Evolutionary conservation across 441 rosid species (phyloP), one percentile per base, ranked within the genome.

Genomic region (Populus hybrid): DNA sequence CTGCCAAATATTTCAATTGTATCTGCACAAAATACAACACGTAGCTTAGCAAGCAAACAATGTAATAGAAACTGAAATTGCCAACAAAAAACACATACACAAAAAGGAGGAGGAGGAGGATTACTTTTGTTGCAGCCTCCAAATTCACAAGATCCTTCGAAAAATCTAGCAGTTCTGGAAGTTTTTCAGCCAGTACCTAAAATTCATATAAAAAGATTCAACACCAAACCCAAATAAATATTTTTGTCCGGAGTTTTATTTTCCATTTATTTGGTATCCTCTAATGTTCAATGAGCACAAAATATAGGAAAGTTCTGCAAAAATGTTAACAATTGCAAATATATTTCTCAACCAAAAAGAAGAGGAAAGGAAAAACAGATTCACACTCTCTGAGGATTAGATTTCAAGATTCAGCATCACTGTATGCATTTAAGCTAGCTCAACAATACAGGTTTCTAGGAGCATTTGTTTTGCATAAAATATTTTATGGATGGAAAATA

Each of bases 1-100:
- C 98, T 1, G 97, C 98, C 86, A 95, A 83, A 84, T 76, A 88
- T 88, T 95, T 95, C 84, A 95, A 81, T 89, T 93, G 99, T 82
- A 95, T 84, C 99, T 95, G 88, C 32, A 42, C 65, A 38, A 73
- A 30, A 30, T 30, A 30, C 32, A 78, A 57, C 24, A 75, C 36
- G 61, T 66, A 38, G 74, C 23, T 70, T 8, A 74, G 18, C 0
- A 75, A 12, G 10, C 35, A 34, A 69, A 30, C 34, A 67, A 5
- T 2, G 9, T 8, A 14, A 61, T 9, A 11, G 32, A 11, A 23
- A 0, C 11, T 10, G 57, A 36, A 14, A 26, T 57, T 23, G 35
- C 20, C 26, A 75, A 18, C 69, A 67, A 71, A 35, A 30, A 67
- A 34, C 66, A 72, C 61, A 73, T 9, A 38, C 61, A 76, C 59